Conservation (phyloP, 2,329 filamentous ascomycete genomes). For the Sphaceloma murrayae region DNA sequence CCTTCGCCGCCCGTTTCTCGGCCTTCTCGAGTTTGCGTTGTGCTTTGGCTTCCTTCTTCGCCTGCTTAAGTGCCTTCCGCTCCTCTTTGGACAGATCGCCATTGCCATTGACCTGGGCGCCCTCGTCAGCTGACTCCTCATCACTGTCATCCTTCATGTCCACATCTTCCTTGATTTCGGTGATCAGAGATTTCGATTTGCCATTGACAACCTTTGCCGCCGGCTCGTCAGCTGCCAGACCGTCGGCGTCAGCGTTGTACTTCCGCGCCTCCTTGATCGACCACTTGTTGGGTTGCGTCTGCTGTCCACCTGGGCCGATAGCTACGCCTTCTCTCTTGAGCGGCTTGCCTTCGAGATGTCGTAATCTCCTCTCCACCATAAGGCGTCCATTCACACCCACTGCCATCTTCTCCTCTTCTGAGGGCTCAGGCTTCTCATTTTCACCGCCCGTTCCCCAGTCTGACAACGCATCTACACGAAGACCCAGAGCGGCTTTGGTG, state of each 20-base stretch:
- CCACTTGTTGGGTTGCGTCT: conserved; percentile 61
- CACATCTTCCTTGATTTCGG: conserved; percentile 36
- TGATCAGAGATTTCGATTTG: conserved; percentile 38
- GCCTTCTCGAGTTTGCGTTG: conserved; percentile 18
- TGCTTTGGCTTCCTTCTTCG: conserved; percentile 20
- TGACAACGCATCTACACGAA: conserved; percentile 82
- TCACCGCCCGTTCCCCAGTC: conserved; percentile 63
- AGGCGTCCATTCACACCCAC: conserved; percentile 64
- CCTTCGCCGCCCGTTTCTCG: conserved; percentile 19
- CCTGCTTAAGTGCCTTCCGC: conserved; percentile 19
- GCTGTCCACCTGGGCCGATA: conserved; percentile 63
- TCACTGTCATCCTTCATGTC: conserved; percentile 18
- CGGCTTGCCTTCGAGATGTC: conserved; percentile 82
- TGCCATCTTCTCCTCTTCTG: conserved; percentile 80
- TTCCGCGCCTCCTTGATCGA: conserved; percentile 85
- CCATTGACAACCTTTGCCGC: conserved; percentile 43
- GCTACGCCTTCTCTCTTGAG: conserved; percentile 64
- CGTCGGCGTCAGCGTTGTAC: conserved; percentile 92
- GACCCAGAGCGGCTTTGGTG: conserved; percentile 83
- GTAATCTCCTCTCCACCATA: conserved; percentile 66
- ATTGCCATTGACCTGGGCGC: conserved; percentile 14
- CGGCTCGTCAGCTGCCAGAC: conserved; percentile 59
- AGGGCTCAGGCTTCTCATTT: conserved; percentile 50
- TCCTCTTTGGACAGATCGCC: conserved; percentile 18
- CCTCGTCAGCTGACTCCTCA: conserved; percentile 17